Evolutionary conservation across 352 stramenopile species (phyloP), one percentile per base, ranked within the genome.

Genomic region (Globisporangium spinosum): DNA sequence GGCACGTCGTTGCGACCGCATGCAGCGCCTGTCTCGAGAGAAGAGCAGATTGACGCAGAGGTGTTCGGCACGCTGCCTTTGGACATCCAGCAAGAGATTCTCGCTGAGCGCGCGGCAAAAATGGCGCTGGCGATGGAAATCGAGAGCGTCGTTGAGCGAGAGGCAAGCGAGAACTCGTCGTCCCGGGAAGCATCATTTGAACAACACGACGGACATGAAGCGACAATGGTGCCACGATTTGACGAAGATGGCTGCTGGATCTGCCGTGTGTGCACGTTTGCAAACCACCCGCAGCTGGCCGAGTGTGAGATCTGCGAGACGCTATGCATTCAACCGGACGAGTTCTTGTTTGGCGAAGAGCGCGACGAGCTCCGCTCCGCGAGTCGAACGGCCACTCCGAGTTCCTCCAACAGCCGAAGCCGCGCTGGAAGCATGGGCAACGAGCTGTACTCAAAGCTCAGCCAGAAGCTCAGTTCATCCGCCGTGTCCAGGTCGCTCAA

Each of bases 201-300:
- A 15, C 25, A n/a, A 1, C 12, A 35, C 40, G 32, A 35, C 12
- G 38, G 67, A 34, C 10, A 29, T 3, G 40, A 51, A 51, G 17
- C 43, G 6, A 35, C 32, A 9, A 45, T 12, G 17, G 15, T 34
- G 38, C 4, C 32, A 0, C 56, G 17, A 22, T 15, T 54, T 0
- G 32, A 1, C 6, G 43, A 22, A 8, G 47, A 55, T 22, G 40
- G 32, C 51, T 66, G 66, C 22, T 95, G 88, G 88, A 73, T 61
- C 15, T 95, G 88, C 56, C 76, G 76, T 55, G 84, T 90, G 67
- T 95, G 88, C 58, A 93, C 88, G 34, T 95, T 94, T 63, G 72
- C 77, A 3, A 95, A 95, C 70, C 88, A 95, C 40, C 77, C 81
- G 2, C 63, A 91, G 63, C 65, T 94, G 25, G 45, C 62, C 0